Conservation (phyloP, 352 stramenopile species). For the Phytophthora ramorum region DNA sequence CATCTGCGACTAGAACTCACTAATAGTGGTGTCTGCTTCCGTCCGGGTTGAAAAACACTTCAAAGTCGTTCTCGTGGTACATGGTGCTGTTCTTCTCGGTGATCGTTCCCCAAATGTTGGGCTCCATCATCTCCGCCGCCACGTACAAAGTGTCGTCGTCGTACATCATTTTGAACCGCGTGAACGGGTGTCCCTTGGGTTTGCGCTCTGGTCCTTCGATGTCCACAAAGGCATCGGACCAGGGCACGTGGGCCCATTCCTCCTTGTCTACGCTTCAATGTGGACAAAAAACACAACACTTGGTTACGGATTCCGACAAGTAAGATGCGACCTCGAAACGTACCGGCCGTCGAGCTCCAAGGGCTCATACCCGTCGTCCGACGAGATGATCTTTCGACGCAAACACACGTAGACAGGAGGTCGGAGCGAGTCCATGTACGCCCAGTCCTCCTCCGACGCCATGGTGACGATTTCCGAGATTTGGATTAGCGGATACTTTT, state of each 20-base stretch:
- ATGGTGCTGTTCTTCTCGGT: constrained; percentile 73
- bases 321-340: not conserved
- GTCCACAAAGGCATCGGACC: constrained; percentile 79
- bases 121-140: constrained; percentile 66
- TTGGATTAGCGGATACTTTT: too few species aligned
- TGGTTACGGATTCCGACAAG: too few species aligned
- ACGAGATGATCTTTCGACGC: constrained; percentile 37
- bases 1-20: constrained; percentile 33
- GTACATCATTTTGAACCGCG: constrained; percentile 86
- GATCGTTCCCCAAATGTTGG: constrained; percentile 81
- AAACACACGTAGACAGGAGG: constrained; percentile 12
- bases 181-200: constrained; percentile 53
- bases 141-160: constrained; percentile 80
- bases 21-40: constrained; percentile 90
- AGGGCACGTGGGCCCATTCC: constrained; percentile 72
- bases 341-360: constrained; percentile 66
- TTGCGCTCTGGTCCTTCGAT: constrained; percentile 67
- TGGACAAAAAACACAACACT: not conserved
- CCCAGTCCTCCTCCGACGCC: constrained; percentile 29
- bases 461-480: too few species aligned
- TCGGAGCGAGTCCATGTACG: constrained; percentile 37
- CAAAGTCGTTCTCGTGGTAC: constrained; percentile 94
- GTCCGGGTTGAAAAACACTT: constrained; percentile 92
- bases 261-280: constrained; percentile 59
- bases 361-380: constrained; percentile 34